Base-by-base conservation (phyloP, 2,329 filamentous ascomycete genomes). In the Fusarium chlamydosporum region DNA sequence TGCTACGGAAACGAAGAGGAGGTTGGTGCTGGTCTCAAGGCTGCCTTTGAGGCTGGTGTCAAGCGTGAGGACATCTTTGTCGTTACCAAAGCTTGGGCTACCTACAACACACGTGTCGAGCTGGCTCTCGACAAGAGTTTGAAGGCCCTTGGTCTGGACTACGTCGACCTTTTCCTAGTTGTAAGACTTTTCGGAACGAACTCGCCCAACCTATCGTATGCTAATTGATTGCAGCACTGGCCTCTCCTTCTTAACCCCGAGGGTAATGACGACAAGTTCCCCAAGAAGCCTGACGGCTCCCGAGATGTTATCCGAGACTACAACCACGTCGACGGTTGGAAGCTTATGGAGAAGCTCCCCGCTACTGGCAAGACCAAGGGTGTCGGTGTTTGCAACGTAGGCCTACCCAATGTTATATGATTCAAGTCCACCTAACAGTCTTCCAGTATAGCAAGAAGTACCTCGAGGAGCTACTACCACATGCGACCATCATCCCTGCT, bases 51-150 rank as follows among this genome's bases (percentile, higher is more conserved):
- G 27, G 82, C 88, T 7, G 92, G 92, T 26, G 83, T 92, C 73
- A 91, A 90, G 85, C 87, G 93, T 65, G 87, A 91, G 77, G 92
- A 96, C 60, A 81, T 96, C 65, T 96, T 96, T 81, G 88, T 96
- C 61, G 92, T 92, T 56, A 93, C 90, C 74, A 96, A 97, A 85
- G 86, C 94, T 37, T 96, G 93, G 92, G 91, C 89, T 75, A 93
- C 91, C 51, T 94, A 92, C 82, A 90, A 91, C 79, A 88, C 87
- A 35, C 85, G 89, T 8, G 89, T 89, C 7, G 89, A 91, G 79
- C 82, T 91, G 73, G 89, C 86, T 35, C 84, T 96, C 35, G 88
- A 93, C 69, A 89, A 90, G 84, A 92, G 89, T 74, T 82, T 96
- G 77, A 87, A 90, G 80, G 85, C 86, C 62, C 82, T 96, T 35